Conservation (phyloP, 1,284 basidiomycete species). For the Anthracocystis walkeri region DNA sequence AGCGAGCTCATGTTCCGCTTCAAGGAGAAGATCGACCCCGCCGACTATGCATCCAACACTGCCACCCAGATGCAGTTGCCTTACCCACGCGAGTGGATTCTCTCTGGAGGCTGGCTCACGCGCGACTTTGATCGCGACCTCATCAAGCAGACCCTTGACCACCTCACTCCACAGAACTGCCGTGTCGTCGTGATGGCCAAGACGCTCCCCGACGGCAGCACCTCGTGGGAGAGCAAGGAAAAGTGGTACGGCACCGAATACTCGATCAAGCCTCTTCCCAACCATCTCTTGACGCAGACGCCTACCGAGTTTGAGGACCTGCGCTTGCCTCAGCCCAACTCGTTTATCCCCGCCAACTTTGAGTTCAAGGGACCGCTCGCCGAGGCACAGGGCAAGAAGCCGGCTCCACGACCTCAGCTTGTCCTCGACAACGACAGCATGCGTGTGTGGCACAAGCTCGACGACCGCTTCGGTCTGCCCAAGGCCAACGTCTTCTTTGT, state of each 20-base stretch:
- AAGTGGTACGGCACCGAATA: conserved; percentile 70
- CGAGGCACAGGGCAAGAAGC: conserved; percentile 44
- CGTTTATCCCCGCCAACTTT: conserved; percentile 65
- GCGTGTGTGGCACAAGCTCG: conserved; percentile 69
- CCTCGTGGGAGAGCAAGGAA: conserved; percentile 61
- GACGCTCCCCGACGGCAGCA: conserved; percentile 70
- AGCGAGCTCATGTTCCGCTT: conserved; percentile 86
- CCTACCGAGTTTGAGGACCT: conserved; percentile 57
- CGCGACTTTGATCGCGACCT: conserved; percentile 82
- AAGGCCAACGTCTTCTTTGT: conserved; percentile 68
- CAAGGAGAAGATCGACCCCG: conserved; percentile 83
- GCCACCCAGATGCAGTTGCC: conserved; percentile 83
- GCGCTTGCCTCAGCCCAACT: conserved; percentile 64
- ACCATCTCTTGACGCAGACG: conserved; percentile 38
- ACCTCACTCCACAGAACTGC: conserved; percentile 76
- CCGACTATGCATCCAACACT: conserved; percentile 83
- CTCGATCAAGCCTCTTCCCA: conserved; percentile 56
- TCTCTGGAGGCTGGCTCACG: conserved; percentile 80
- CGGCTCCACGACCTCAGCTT: conserved; percentile 62
- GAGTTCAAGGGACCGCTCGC: conserved; percentile 49
- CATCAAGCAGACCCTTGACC: conserved; percentile 77
- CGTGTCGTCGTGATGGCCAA: conserved; percentile 82
- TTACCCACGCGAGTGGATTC: conserved; percentile 81
- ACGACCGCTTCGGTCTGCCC: conserved; percentile 68
- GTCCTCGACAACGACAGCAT: conserved; percentile 56